These are phyloP conservation scores for Corchorus capsularis DNA, from an alignment of 345 rosid genomes.

Conservation along the genomic window DNA sequence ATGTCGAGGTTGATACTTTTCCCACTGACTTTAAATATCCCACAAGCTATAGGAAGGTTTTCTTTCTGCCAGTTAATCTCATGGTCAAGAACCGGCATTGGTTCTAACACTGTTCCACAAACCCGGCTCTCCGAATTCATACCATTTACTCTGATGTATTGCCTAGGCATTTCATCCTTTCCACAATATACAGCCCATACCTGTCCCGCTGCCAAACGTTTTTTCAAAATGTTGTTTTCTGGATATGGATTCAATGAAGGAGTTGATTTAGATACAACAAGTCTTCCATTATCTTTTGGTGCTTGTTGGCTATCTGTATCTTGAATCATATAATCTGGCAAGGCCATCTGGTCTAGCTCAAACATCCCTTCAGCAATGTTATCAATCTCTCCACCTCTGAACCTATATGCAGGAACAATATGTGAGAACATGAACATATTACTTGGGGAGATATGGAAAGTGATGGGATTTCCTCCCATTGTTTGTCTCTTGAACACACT, in stretches of 20 bases:
- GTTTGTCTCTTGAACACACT: constrained; percentile 20
- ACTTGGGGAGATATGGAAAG: constrained; percentile 20
- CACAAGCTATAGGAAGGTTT: constrained; percentile 19
- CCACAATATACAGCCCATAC: constrained; percentile 28
- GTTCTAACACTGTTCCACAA: constrained; percentile 24
- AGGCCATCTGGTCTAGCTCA: constrained; percentile 24
- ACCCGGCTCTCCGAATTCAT: constrained; percentile 10
- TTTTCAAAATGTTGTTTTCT: background rate
- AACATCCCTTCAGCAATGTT: constrained; percentile 19
- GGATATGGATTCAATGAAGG: background rate
- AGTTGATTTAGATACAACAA: background rate
- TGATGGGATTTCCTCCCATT: constrained; percentile 18
- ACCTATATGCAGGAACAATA: constrained; percentile 20
- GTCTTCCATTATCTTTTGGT: background rate
- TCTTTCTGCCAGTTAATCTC: constrained; percentile 20
- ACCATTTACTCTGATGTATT: constrained; percentile 17
- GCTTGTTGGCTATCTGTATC: background rate
- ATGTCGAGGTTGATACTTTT: constrained; percentile 9
- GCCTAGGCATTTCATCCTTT: constrained; percentile 14
- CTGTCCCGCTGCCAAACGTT: constrained; percentile 12
- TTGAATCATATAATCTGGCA: constrained; percentile 19
- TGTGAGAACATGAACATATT: constrained; percentile 25
- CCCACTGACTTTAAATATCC: constrained; percentile 20
- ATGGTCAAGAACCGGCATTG: constrained; percentile 13
- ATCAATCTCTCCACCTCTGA: constrained; percentile 24